phyloP scores from a whole-genome alignment of 371 early-diverging fungal genomes.

The Haplosporangium sp. region DNA sequence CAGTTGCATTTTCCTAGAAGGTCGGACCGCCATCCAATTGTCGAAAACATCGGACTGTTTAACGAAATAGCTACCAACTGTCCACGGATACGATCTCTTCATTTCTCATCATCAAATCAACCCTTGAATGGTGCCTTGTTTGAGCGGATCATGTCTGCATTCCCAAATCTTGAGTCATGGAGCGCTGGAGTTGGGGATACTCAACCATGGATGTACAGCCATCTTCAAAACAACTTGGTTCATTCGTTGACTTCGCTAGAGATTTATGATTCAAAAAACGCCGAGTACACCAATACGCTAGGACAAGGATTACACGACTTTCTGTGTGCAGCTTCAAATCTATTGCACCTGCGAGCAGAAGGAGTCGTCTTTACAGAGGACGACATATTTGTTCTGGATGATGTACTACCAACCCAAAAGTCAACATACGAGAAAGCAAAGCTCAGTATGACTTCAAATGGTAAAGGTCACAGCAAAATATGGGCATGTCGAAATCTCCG shows the following conservation, averaged over 20 bases:
- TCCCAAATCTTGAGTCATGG: not conserved
- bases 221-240: not conserved
- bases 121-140: not conserved
- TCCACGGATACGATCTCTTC: not conserved
- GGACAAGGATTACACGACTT: slow-evolving; percentile 2
- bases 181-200: not conserved
- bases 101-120: not conserved
- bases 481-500: slow-evolving; percentile 8
- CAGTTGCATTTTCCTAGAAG: not conserved
- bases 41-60: not conserved
- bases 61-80: not conserved
- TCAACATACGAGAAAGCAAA: not conserved
- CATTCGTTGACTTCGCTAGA: not conserved
- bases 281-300: not conserved
- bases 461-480: not conserved
- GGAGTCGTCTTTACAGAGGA: not conserved
- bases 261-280: not conserved
- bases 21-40: not conserved
- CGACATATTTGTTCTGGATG: not conserved
- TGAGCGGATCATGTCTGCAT: not conserved
- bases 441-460: not conserved
- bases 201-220: slow-evolving; percentile 1
- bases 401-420: not conserved
- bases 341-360: not conserved
- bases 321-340: not conserved